Percentiles rank a stretch among this genome's conserved stretches.
phyloP scores from a whole-genome alignment of 306 rosid genomes.

The Trichosanthes truncata region DNA sequence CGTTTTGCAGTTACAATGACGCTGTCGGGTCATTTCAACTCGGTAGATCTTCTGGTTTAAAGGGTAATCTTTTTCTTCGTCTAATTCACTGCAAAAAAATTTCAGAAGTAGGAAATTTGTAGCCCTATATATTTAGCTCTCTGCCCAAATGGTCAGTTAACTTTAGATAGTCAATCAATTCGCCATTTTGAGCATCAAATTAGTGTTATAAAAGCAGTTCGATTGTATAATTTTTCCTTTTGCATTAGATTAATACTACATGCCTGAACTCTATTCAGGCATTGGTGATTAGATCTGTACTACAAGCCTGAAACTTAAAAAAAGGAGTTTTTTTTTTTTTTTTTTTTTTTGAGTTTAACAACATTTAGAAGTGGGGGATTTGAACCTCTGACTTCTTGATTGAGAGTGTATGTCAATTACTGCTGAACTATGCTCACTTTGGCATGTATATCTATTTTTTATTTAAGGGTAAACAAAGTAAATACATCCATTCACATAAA shows the following conservation, averaged over 20 bases:
- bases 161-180: too few relatives aligned
- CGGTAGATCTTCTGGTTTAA: background rate
- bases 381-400: too few relatives aligned
- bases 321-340: too few relatives aligned
- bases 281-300: background rate
- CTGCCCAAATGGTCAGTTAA: background rate
- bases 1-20: slow-evolving; percentile 34
- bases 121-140: background rate
- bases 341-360: too few relatives aligned
- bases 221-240: background rate
- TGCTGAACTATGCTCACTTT: too few relatives aligned
- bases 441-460: too few relatives aligned
- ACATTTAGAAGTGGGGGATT: too few relatives aligned
- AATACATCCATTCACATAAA: too few relatives aligned
- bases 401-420: too few relatives aligned
- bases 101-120: background rate
- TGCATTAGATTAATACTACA: background rate
- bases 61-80: background rate
- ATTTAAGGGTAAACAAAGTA: too few relatives aligned
- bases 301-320: too few relatives aligned
- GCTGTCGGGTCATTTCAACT: background rate
- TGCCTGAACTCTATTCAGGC: too few relatives aligned
- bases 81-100: background rate
- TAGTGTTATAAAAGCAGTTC: background rate
- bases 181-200: background rate